Base-by-base conservation (phyloP, 441 rosid genomes). In the Pelargonium fulgidum region DNA sequence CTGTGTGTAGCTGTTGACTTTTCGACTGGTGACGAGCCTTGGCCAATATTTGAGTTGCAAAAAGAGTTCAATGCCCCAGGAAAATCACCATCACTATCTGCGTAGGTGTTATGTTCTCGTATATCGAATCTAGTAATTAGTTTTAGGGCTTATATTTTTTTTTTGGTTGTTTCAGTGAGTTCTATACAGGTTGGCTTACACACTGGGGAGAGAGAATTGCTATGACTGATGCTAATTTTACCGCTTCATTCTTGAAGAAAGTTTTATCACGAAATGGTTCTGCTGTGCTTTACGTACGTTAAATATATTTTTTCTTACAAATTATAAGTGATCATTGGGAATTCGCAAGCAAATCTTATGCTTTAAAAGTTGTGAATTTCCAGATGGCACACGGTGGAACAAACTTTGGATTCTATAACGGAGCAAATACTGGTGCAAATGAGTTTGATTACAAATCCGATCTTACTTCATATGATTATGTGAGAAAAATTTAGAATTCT, bases 311-410 rank as follows among this genome's bases (percentile, higher is more conserved):
- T 24, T 24, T 39, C 4, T 39, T 6, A 39, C 9, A 7, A 0
- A 39, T 39, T 39, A 8, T 13, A 71, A 61, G 41, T 74, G 19
- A 16, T 72, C 54, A 66, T 74, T 62, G 39, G 39, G 52, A 58
- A 19, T 36, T 52, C 6, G 65, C 16, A 14, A 68, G 54, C 58
- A 42, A 58, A 64, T 63, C 62, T 26, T 73, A 5, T 73, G 64
- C 61, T 72, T 14, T 63, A 3, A 12, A 62, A 36, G 42, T 66
- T 71, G 67, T 29, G 65, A 59, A 73, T 68, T 71, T 75, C 72
- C 78, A 93, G 99, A 91, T 93, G 99, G 99, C 89, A 66, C 99
- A 93, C 71, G 99, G 99, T 68, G 99, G 99, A 73, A 88, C 97
- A 61, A 93, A 93, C 82, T 93, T 91, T 77, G 99, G 99, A 67